phyloP scores from a whole-genome alignment of 139 green algal species.

The Micractinium conductrix region DNA sequence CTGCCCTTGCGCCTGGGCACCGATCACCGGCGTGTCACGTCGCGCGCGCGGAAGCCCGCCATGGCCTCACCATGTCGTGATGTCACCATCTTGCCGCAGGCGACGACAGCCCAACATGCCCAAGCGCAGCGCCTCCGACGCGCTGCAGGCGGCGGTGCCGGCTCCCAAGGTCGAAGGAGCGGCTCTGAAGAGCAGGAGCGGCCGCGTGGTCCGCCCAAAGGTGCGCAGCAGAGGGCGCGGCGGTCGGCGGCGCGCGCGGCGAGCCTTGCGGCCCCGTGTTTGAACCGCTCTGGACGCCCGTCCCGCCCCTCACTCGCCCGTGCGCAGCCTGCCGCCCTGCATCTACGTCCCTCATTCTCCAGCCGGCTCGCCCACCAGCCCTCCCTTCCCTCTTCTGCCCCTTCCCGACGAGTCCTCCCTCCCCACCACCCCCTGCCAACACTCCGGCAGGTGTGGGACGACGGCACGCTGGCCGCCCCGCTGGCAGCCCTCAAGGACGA shows the following conservation, averaged over 20 bases:
- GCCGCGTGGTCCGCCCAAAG: conserved; percentile 54
- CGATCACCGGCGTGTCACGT: too few relatives aligned
- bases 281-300: too few relatives aligned
- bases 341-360: background rate
- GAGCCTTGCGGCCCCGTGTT: background rate
- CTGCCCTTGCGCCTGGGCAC: too few relatives aligned
- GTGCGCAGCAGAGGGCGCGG: conserved; percentile 5
- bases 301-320: too few relatives aligned
- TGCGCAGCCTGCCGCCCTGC: background rate
- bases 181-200: conserved; percentile 43
- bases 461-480: conserved; percentile 37
- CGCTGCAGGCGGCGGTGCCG: conserved; percentile 19
- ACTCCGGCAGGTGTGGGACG: conserved; percentile 46
- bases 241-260: background rate
- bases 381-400: background rate
- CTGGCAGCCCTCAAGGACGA: conserved; percentile 19
- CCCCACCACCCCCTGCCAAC: background rate
- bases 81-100: too few relatives aligned
- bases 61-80: too few relatives aligned
- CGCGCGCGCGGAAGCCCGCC: too few relatives aligned
- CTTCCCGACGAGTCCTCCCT: background rate
- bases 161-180: background rate
- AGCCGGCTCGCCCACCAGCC: background rate
- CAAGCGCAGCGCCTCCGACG: conserved; percentile 27
- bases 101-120: too few relatives aligned